Percentiles rank a stretch among this genome's conserved stretches.
These are phyloP conservation scores for Ophiostoma australiae DNA, from an alignment of 2,329 filamentous ascomycete genomes.

Conservation along the genomic window DNA sequence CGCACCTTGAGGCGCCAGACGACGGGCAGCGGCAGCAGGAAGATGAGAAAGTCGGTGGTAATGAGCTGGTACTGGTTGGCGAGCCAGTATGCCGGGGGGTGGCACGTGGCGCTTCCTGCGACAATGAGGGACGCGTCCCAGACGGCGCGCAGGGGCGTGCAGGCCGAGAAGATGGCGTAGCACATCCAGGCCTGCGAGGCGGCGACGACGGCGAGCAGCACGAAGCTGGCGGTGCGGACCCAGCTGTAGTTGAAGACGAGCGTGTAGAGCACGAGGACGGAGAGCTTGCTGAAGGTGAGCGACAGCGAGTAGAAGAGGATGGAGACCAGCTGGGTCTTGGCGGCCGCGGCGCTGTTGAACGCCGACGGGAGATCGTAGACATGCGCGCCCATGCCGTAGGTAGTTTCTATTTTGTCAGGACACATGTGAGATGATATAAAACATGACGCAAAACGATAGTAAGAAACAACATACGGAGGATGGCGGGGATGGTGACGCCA, in stretches of 20 bases:
- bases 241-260: slow-evolving; percentile 32
- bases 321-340: neutral
- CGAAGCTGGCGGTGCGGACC: slow-evolving; percentile 32
- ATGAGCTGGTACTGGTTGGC: slow-evolving; percentile 26
- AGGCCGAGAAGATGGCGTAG: neutral
- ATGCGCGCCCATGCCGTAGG: neutral
- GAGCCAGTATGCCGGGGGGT: slow-evolving; percentile 23
- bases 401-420: neutral
- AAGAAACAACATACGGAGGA: neutral
- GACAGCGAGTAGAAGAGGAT: neutral
- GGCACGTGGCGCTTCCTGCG: slow-evolving; percentile 21
- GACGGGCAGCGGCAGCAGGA: neutral
- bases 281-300: neutral
- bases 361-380: neutral
- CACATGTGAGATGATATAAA: neutral
- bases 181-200: slow-evolving; percentile 26
- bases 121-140: slow-evolving; percentile 30
- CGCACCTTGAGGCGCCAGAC: neutral
- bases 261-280: slow-evolving; percentile 33
- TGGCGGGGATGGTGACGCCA: neutral
- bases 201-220: slow-evolving; percentile 30
- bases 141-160: slow-evolving; percentile 23
- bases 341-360: neutral
- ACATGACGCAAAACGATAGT: no score
- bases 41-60: slow-evolving; percentile 59